Conservation (phyloP, 768 basidiomycete species). For the Leccinum arenicola region DNA sequence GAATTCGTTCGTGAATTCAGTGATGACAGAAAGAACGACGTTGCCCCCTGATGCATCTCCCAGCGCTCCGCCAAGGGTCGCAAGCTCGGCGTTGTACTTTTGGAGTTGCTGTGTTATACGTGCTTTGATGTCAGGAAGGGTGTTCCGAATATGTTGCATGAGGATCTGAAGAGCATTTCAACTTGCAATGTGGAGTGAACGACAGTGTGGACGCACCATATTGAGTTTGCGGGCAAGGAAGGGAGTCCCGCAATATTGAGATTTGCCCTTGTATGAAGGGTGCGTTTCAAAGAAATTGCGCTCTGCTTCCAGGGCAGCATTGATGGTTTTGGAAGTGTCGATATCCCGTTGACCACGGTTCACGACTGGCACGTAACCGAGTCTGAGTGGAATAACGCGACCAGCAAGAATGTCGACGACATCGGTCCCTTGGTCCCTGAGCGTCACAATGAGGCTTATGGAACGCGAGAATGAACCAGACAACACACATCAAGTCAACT, state of each 20-base stretch:
- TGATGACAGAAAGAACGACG: slow-evolving; percentile 95
- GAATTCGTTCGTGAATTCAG: slow-evolving; percentile 97
- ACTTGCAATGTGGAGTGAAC: background rate
- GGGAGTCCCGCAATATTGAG: slow-evolving; percentile 96
- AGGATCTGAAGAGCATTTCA: slow-evolving; percentile 62
- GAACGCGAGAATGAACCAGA: background rate
- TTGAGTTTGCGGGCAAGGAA: slow-evolving; percentile 95
- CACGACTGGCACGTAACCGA: slow-evolving; percentile 98
- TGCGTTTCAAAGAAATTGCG: slow-evolving; percentile 95
- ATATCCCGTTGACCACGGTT: slow-evolving; percentile 99
- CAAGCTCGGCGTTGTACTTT: slow-evolving; percentile 84
- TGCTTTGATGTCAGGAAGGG: slow-evolving; percentile 97
- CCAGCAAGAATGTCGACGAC: slow-evolving; percentile 99
- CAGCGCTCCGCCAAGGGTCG: slow-evolving; percentile 79
- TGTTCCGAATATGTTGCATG: slow-evolving; percentile 98
- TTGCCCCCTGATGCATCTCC: slow-evolving; percentile 86
- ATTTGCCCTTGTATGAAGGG: slow-evolving; percentile 87
- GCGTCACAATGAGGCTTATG: slow-evolving; percentile 8
- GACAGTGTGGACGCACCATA: slow-evolving; percentile 53
- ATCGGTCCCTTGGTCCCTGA: slow-evolving; percentile 94
- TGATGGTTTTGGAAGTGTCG: slow-evolving; percentile 83
- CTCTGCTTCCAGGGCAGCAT: slow-evolving; percentile 82
- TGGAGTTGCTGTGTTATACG: slow-evolving; percentile 88
- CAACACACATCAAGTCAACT: slow-evolving; percentile 91
- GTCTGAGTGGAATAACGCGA: slow-evolving; percentile 89